Percentiles rank a stretch among this genome's conserved stretches.
These are phyloP conservation scores for Orbilia quercus DNA, from an alignment of 2,329 filamentous ascomycete species.

Conservation along the genomic window DNA sequence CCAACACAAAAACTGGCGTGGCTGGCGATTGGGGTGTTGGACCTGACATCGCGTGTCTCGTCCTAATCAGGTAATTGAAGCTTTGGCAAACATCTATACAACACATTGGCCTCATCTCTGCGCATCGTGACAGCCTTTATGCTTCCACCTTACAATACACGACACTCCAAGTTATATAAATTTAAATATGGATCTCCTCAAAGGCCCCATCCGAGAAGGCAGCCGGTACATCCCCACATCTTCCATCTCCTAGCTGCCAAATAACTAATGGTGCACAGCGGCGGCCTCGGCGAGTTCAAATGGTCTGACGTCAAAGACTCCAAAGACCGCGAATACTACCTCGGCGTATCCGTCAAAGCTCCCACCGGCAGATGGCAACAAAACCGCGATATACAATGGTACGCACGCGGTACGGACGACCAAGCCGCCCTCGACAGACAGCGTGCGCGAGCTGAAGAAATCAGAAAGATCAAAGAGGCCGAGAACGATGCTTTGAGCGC, in stretches of 20 bases:
- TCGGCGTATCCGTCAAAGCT: slow-evolving; percentile 91
- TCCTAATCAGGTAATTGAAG: not conserved
- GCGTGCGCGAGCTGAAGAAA: slow-evolving; percentile 56
- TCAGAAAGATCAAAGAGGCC: slow-evolving; percentile 69
- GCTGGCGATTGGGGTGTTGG: slow-evolving; percentile 12
- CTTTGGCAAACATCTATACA: not conserved
- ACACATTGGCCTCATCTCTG: not conserved
- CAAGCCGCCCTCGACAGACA: slow-evolving; percentile 53
- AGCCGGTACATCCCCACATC: slow-evolving; percentile 36
- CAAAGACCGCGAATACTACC: slow-evolving; percentile 86
- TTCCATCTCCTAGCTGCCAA: not conserved
- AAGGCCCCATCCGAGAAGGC: slow-evolving; percentile 55
- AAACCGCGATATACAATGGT: slow-evolving; percentile 75
- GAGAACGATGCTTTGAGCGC: slow-evolving; percentile 90
- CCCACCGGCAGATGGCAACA: slow-evolving; percentile 93
- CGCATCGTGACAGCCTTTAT: too few relatives aligned
- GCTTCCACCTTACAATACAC: not conserved
- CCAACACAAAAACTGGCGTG: slow-evolving; percentile 33
- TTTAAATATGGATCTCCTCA: slow-evolving; percentile 51
- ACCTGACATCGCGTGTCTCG: slow-evolving; percentile 10
- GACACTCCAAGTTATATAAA: not conserved
- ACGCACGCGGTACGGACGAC: slow-evolving; percentile 67
- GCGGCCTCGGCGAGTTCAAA: slow-evolving; percentile 89
- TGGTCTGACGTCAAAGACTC: slow-evolving; percentile 94
- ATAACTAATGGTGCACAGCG: slow-evolving; percentile 65